Evolutionary conservation across 2,329 filamentous ascomycete species (phyloP).

Genomic region (Ophiocordyceps robertsii): DNA sequence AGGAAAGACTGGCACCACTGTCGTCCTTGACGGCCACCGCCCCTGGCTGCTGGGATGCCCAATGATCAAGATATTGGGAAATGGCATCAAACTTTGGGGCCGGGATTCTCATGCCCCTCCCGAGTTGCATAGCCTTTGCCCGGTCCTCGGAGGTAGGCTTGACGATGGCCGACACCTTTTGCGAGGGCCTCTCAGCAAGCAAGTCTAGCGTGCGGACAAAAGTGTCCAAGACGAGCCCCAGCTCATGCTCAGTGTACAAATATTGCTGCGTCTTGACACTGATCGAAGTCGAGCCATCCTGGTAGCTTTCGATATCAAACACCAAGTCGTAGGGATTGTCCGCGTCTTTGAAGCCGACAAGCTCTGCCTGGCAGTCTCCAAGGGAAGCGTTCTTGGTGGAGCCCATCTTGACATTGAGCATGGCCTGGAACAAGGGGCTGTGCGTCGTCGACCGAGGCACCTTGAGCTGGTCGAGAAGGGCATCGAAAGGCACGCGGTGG

Average conservation of each 20-base stretch:
- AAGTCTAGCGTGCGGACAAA: neutral
- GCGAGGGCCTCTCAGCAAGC: neutral
- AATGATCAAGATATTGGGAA: slow-evolving; percentile 1
- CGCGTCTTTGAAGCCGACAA: slow-evolving; percentile 1
- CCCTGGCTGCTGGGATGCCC: neutral
- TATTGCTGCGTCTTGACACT: slow-evolving; percentile 1
- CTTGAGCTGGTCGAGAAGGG: slow-evolving; percentile 26
- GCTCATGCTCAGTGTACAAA: slow-evolving; percentile 1
- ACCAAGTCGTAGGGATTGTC: slow-evolving; percentile 1
- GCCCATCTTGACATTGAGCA: slow-evolving; percentile 22
- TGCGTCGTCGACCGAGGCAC: slow-evolving; percentile 21
- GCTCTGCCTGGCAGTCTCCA: neutral
- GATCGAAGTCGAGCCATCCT: slow-evolving; percentile 1
- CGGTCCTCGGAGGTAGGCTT: neutral
- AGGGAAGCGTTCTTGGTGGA: neutral
- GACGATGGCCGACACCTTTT: neutral
- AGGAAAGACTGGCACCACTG: neutral
- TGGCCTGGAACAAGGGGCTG: slow-evolving; percentile 31
- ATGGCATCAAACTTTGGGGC: neutral
- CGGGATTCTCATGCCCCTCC: neutral
- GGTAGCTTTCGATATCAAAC: slow-evolving; percentile 1
- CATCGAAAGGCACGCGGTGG: slow-evolving; percentile 27
- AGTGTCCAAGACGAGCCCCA: neutral
- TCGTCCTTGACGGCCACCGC: slow-evolving; percentile 1
- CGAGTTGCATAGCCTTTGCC: neutral